Evolutionary conservation across 495 filamentous ascomycete genomes (phyloP), one percentile per base, ranked within the genome.

Genomic region (Penicillium odoratum): DNA sequence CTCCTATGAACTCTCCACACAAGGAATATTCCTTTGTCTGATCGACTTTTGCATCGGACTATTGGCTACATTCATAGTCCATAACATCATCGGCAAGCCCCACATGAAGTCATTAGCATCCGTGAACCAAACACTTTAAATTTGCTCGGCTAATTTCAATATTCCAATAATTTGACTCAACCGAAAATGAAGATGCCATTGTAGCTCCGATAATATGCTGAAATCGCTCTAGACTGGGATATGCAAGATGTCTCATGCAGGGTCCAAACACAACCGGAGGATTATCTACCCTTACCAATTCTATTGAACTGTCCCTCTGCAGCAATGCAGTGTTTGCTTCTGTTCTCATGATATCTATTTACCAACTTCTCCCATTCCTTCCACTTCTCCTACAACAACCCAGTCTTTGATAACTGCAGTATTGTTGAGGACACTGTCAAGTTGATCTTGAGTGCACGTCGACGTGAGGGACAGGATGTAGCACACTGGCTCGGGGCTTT

Each of bases 341-440:
- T 5, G 10, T 33, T 1, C 10, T 33, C 31, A 21, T 21, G 21
- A 21, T 21, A 2, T 21, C 21, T 21, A n/a, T n/a, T 21, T 21
- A 21, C 21, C 21, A 21, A 21, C 21, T 21, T 21, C 21, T 21
- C 21, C 21, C 21, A 21, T 21, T 28, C 3, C 31, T 28, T n/a
- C 4, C 11, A n/a, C 16, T 40, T 13, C 8, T 30, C 45, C 60
- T 4, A 83, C 69, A 15, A 86, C 62, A 48, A 83, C 72, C 51
- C 74, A 83, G 63, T 84, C 71, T 55, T 73, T 62, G 34, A 85
- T 71, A 30, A 78, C n/a, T 3, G 78, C 80, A 25, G 76, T 74
- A 34, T 76, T 77, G 55, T 81, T 71, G 5, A 63, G 50, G 25
- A 84, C 74, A 47, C 67, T 72, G 42, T 64, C 67, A 55, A 75